These are phyloP conservation scores for Scenedesmus sp. DNA, from an alignment of 163 green algal species.

Conservation along the genomic window DNA sequence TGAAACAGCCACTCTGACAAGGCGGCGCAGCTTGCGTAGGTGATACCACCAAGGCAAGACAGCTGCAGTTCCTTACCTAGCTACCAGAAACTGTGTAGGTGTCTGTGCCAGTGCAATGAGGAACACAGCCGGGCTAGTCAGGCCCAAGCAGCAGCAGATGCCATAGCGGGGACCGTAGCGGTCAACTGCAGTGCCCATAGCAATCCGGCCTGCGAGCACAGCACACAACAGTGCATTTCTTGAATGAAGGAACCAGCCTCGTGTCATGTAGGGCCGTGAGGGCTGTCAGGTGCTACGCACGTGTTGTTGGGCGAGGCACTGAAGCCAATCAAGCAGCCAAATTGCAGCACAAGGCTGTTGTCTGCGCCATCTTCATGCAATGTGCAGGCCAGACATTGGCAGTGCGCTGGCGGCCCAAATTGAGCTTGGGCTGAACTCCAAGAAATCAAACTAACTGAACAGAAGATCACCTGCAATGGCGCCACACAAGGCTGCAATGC, in stretches of 20 bases:
- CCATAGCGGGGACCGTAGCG: slow-evolving; percentile 77
- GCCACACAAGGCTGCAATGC: slow-evolving; percentile 73
- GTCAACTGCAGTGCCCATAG: not conserved
- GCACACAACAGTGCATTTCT: not conserved
- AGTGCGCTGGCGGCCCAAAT: no score
- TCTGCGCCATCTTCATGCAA: no score
- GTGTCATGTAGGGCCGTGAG: not conserved
- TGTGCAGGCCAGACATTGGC: no score
- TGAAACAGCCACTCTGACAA: not conserved
- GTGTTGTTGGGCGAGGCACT: not conserved
- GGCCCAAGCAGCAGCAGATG: slow-evolving; percentile 68
- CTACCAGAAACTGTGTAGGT: not conserved
- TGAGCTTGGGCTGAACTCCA: no score
- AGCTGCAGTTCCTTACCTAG: not conserved
- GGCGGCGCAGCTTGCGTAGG: not conserved
- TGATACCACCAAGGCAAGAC: not conserved
- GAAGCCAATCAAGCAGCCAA: not conserved
- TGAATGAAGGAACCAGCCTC: not conserved
- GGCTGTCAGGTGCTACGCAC: not conserved
- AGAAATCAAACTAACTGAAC: slow-evolving; percentile 66
- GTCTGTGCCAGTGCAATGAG: slow-evolving; percentile 74
- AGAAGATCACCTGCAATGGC: slow-evolving; percentile 88
- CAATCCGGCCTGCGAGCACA: not conserved
- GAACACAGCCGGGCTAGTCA: slow-evolving; percentile 79
- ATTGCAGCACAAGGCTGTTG: not conserved